Evolutionary conservation across 2,329 filamentous ascomycete genomes (phyloP).

Genomic region (Calonectria fujianensis): DNA sequence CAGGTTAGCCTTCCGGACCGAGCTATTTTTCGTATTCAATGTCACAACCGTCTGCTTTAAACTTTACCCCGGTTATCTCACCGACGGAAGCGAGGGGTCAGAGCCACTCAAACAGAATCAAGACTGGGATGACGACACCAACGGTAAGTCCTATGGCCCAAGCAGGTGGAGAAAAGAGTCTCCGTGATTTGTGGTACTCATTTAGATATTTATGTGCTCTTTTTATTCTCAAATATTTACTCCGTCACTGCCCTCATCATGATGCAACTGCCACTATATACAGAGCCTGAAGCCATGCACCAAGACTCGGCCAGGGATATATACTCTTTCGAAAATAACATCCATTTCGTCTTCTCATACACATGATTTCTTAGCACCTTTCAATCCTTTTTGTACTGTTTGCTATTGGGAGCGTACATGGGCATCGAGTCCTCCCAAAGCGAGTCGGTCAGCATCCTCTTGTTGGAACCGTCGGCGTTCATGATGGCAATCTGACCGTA

Average conservation of each 20-base stretch:
- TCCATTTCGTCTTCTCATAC: background rate
- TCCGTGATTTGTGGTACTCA: background rate
- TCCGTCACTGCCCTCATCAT: background rate
- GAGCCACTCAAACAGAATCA: background rate
- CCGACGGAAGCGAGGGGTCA: background rate
- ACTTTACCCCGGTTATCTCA: background rate
- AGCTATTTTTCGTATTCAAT: background rate
- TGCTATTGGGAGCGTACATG: background rate
- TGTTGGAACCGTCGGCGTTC: background rate
- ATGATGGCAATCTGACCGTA: conserved; percentile 22
- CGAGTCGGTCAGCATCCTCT: background rate
- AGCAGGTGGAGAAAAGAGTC: background rate
- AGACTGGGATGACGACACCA: background rate
- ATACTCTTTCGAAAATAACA: background rate
- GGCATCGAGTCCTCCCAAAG: conserved; percentile 9
- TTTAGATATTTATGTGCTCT: background rate
- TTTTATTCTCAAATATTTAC: background rate
- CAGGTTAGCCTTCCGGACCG: too few species aligned
- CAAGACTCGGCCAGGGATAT: background rate
- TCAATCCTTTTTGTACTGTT: too few species aligned
- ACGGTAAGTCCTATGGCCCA: background rate
- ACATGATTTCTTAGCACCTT: background rate
- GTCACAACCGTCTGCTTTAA: background rate
- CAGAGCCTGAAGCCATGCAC: background rate
- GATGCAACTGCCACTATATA: background rate